Evolutionary conservation across 352 stramenopile genomes (phyloP).

Genomic region (Thraustochytrium striatum): DNA sequence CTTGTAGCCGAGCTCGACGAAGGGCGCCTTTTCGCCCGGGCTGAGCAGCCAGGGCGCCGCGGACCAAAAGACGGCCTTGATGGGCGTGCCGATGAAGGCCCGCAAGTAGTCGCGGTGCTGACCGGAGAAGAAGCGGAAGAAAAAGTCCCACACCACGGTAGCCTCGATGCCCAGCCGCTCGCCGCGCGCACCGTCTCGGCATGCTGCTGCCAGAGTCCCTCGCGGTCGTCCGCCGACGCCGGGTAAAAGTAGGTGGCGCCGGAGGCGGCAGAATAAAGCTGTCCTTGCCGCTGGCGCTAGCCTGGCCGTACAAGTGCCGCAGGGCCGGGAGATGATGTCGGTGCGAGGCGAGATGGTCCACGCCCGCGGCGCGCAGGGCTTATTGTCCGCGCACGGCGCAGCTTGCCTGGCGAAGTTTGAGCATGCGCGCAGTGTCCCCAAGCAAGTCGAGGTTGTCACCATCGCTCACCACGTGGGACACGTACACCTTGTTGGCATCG

Average conservation of each 20-base stretch:
- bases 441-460: constrained; percentile 31
- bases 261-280: constrained; percentile 37
- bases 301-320: not conserved
- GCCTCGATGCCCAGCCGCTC: not conserved
- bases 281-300: not conserved
- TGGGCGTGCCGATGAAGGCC: constrained; percentile 4
- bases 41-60: constrained; percentile 35
- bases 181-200: not conserved
- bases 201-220: constrained; percentile 3
- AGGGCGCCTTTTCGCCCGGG: constrained; percentile 22
- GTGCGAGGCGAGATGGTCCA: constrained; percentile 33
- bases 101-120: constrained; percentile 31
- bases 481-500: constrained; percentile 25
- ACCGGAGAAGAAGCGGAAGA: constrained; percentile 17
- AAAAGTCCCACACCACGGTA: constrained; percentile 33
- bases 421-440: not conserved
- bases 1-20: constrained; percentile 42
- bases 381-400: not conserved
- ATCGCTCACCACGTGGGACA: constrained; percentile 38
- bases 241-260: constrained; percentile 41
- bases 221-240: not conserved
- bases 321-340: not conserved
- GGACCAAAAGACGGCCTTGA: constrained; percentile 40
- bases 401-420: not conserved
- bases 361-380: constrained; percentile 8